Evolutionary conservation across 1,284 basidiomycete species (phyloP).

Genomic region (Vanrija sp.): DNA sequence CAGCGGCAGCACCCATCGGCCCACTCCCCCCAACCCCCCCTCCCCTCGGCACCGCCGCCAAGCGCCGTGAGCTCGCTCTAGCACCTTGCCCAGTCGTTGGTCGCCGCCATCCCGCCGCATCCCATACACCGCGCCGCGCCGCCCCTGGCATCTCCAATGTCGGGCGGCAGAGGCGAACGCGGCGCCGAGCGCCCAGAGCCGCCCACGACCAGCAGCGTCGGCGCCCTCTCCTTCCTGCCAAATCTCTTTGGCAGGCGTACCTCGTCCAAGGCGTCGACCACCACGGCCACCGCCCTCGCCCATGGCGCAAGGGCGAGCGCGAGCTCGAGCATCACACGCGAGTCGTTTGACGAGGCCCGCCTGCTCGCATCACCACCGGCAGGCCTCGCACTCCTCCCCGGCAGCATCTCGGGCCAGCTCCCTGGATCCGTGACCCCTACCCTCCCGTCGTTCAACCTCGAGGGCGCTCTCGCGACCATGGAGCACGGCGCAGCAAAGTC

Average conservation of each 20-base stretch:
- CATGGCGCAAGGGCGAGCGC: conserved; percentile 10
- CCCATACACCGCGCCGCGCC: background rate
- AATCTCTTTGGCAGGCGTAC: conserved; percentile 26
- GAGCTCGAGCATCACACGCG: conserved; percentile 10
- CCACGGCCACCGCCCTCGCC: conserved; percentile 4
- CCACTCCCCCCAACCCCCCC: no score
- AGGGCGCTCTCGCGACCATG: conserved; percentile 32
- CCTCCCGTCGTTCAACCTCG: conserved; percentile 27
- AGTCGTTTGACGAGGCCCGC: conserved; percentile 11
- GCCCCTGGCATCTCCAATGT: conserved; percentile 11
- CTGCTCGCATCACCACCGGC: conserved; percentile 5
- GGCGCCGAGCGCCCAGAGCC: conserved; percentile 21
- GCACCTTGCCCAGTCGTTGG: background rate
- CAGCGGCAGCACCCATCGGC: no score
- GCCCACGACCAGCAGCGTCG: conserved; percentile 8
- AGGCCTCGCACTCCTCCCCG: conserved; percentile 6
- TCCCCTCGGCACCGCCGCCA: no score
- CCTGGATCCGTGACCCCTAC: background rate
- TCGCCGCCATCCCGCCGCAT: conserved; percentile 2
- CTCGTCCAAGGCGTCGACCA: conserved; percentile 9
- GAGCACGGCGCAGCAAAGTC: conserved; percentile 22
- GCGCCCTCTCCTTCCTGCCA: conserved; percentile 21
- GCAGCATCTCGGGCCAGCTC: background rate
- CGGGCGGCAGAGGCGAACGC: conserved; percentile 17
- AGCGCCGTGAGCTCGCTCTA: background rate